These are phyloP conservation scores for Skeletonema tropicum DNA, from an alignment of 108 stramenopile genomes.

Conservation along the genomic window DNA sequence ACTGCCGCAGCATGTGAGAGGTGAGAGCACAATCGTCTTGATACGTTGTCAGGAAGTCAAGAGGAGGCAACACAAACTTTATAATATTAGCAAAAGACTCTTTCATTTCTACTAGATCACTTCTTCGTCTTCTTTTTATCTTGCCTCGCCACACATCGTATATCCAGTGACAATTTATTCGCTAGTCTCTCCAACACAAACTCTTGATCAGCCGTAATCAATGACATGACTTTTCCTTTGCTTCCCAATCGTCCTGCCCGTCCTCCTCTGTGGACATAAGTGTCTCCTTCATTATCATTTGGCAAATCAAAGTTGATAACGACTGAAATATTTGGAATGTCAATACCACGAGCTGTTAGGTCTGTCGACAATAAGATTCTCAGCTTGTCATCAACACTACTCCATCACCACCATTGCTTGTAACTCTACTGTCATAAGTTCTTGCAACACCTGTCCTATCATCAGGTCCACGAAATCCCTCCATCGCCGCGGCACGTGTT, in stretches of 20 bases:
- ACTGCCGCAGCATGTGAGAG: too few relatives aligned
- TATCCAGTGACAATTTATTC: conserved; percentile 60
- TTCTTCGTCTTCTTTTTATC: conserved; percentile 21
- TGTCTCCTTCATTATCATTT: conserved; percentile 61
- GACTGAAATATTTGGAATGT: conserved; percentile 77
- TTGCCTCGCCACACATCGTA: conserved; percentile 62
- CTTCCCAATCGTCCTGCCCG: conserved; percentile 84
- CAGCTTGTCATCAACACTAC: conserved; percentile 38
- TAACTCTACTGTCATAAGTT: conserved; percentile 10
- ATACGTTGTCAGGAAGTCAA: too few relatives aligned
- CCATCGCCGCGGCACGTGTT: conserved; percentile 76
- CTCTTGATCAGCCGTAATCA: conserved; percentile 80
- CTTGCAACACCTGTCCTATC: conserved; percentile 19
- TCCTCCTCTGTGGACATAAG: conserved; percentile 91
- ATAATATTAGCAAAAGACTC: too few relatives aligned
- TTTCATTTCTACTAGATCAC: not conserved
- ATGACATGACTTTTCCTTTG: conserved; percentile 74
- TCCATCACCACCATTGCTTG: not conserved
- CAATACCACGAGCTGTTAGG: conserved; percentile 88
- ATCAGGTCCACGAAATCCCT: conserved; percentile 64
- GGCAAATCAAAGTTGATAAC: conserved; percentile 91
- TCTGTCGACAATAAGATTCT: conserved; percentile 88
- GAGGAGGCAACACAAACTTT: too few relatives aligned
- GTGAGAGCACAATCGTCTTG: too few relatives aligned
- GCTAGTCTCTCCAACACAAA: conserved; percentile 78